Evolutionary conservation across 495 filamentous ascomycete species (phyloP).

Genomic region (Annulohypoxylon nitens): DNA sequence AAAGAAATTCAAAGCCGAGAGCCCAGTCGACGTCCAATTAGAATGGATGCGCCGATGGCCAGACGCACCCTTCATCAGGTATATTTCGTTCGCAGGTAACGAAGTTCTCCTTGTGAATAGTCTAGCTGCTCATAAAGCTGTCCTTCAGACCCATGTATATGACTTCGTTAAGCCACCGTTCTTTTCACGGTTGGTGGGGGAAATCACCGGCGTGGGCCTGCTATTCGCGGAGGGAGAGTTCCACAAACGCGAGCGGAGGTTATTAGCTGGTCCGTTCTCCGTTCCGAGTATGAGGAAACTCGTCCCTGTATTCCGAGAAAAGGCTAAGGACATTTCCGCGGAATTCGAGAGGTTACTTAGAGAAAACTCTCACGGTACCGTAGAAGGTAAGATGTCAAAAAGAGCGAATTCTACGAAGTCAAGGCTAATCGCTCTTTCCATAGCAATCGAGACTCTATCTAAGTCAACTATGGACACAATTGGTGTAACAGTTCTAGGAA

Average conservation of each 20-base stretch:
- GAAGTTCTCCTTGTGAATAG: constrained; percentile 55
- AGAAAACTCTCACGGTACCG: constrained; percentile 29
- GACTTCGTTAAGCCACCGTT: constrained; percentile 54
- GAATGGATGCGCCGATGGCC: constrained; percentile 52
- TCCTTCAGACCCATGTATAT: constrained; percentile 54
- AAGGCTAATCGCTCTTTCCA: constrained; percentile 7
- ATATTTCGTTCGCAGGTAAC: constrained; percentile 50
- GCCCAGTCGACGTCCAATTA: constrained; percentile 35
- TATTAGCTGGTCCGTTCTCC: constrained; percentile 46
- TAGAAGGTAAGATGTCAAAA: constrained; percentile 37
- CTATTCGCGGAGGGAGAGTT: constrained; percentile 52
- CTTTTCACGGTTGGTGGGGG: constrained; percentile 47
- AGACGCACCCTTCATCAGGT: constrained; percentile 55
- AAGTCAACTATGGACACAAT: constrained; percentile 76
- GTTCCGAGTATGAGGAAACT: constrained; percentile 44
- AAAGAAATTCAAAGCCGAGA: constrained; percentile 42
- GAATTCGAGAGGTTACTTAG: constrained; percentile 30
- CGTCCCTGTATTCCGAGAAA: constrained; percentile 39
- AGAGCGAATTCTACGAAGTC: not conserved
- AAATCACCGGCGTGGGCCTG: constrained; percentile 52
- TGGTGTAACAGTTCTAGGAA: constrained; percentile 74
- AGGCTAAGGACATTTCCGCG: constrained; percentile 28
- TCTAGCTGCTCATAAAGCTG: constrained; percentile 51
- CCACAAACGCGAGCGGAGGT: constrained; percentile 50
- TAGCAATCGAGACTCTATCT: constrained; percentile 41